These are phyloP conservation scores for Ophiostoma novo-ulmi DNA, from an alignment of 2,329 filamentous ascomycete species.

Conservation along the genomic window DNA sequence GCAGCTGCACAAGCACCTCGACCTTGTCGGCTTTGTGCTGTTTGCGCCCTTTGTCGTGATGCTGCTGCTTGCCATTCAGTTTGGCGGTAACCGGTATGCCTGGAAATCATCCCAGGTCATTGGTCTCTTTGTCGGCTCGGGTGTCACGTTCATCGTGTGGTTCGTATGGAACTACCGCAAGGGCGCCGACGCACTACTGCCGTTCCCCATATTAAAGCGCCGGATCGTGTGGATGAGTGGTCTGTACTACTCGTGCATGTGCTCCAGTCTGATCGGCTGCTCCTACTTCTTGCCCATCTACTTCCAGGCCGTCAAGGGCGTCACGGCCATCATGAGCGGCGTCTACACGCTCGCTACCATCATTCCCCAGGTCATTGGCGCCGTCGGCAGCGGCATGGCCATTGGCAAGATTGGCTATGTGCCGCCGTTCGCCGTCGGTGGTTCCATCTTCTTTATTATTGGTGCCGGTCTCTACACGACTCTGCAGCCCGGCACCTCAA, in stretches of 20 bases:
- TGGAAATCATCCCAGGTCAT: constrained; percentile 41
- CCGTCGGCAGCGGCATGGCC: constrained; percentile 28
- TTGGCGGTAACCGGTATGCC: constrained; percentile 37
- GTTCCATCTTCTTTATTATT: constrained; percentile 33
- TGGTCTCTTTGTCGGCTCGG: constrained; percentile 40
- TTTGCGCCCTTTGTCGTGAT: constrained; percentile 41
- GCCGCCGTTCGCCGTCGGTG: constrained; percentile 34
- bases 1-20: constrained; percentile 35
- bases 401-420: constrained; percentile 34
- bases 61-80: constrained; percentile 44
- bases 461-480: constrained; percentile 36
- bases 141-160: constrained; percentile 39
- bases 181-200: constrained; percentile 31
- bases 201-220: constrained; percentile 29
- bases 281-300: constrained; percentile 36
- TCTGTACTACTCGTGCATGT: constrained; percentile 28
- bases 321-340: constrained; percentile 34
- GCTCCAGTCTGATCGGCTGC: constrained; percentile 28
- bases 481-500: constrained; percentile 30
- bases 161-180: constrained; percentile 39
- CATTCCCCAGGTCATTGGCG: constrained; percentile 30
- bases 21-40: constrained; percentile 41
- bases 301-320: constrained; percentile 37
- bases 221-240: constrained; percentile 29
- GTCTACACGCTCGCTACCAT: constrained; percentile 34